Evolutionary conservation across 768 basidiomycete genomes (phyloP).

Genomic region (Gautieria morchelliformis): DNA sequence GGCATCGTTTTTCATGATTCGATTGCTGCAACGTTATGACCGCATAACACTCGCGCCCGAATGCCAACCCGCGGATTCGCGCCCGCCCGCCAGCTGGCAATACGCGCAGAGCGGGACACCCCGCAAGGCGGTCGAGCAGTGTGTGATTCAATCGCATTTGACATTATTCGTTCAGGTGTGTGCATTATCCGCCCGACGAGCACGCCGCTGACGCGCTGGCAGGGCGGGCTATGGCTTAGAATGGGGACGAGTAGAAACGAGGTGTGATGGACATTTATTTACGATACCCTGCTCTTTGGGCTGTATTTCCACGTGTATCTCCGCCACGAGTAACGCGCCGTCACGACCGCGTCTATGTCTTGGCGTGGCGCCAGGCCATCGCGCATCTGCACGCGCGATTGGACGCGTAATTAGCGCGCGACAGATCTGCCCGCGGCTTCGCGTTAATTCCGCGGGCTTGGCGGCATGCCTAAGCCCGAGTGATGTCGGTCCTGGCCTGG

Average conservation of each 20-base stretch:
- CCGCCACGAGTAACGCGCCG: too few relatives aligned
- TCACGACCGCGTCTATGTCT: too few relatives aligned
- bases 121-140: conserved; percentile 26
- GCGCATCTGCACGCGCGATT: too few relatives aligned
- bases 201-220: not conserved
- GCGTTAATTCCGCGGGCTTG: too few relatives aligned
- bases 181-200: not conserved
- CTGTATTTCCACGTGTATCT: too few relatives aligned
- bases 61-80: conserved; percentile 32
- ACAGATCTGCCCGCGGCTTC: too few relatives aligned
- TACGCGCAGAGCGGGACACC: conserved; percentile 13
- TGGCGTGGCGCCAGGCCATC: too few relatives aligned
- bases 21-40: conserved; percentile 47
- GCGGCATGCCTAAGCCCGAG: too few relatives aligned
- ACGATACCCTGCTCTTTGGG: too few relatives aligned
- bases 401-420: too few relatives aligned
- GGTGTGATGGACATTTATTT: not conserved
- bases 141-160: conserved; percentile 37
- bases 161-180: conserved; percentile 43
- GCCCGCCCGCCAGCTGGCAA: conserved; percentile 39
- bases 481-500: too few relatives aligned
- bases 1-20: conserved; percentile 51
- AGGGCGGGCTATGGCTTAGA: conserved; percentile 40
- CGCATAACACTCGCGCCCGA: conserved; percentile 34
- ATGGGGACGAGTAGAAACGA: conserved; percentile 18